These are phyloP conservation scores for Magnusiomyces magnusii DNA, from an alignment of 1,139 yeast genomes.

Conservation along the genomic window DNA sequence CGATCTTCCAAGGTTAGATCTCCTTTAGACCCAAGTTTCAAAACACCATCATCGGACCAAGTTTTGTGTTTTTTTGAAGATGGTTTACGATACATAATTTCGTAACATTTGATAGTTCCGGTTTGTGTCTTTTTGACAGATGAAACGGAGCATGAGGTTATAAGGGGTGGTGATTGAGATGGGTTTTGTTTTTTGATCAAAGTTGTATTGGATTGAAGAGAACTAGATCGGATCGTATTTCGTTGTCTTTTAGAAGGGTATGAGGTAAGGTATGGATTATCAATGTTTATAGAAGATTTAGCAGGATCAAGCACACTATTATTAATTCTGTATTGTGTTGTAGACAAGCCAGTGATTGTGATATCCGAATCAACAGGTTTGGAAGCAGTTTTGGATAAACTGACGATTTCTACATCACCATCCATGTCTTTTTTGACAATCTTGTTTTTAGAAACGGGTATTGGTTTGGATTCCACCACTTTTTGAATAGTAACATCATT, in stretches of 20 bases:
- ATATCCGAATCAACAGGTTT: not conserved
- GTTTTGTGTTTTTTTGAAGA: slow-evolving; percentile 76
- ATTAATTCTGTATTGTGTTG: not conserved
- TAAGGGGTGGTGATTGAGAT: not conserved
- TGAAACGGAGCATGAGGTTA: not conserved
- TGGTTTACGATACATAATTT: slow-evolving; percentile 62
- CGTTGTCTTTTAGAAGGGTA: too few species aligned
- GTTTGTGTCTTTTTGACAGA: not conserved
- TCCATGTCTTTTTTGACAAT: not conserved
- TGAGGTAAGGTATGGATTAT: not conserved
- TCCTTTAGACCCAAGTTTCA: slow-evolving; percentile 29
- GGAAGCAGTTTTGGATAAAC: not conserved
- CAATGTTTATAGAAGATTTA: not conserved
- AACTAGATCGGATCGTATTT: not conserved
- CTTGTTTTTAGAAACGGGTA: not conserved
- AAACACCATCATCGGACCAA: slow-evolving; percentile 90
- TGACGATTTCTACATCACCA: not conserved
- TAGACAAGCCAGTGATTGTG: not conserved
- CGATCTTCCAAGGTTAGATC: slow-evolving; percentile 21
- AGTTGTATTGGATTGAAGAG: not conserved
- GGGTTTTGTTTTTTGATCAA: not conserved
- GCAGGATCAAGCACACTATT: not conserved
- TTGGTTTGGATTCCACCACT: not conserved
- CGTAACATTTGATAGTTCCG: slow-evolving; percentile 21
- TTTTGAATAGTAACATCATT: not conserved